Evolutionary conservation across 768 basidiomycete genomes (phyloP), one percentile per base, ranked within the genome.

Genomic region (Lactarius tabidus): DNA sequence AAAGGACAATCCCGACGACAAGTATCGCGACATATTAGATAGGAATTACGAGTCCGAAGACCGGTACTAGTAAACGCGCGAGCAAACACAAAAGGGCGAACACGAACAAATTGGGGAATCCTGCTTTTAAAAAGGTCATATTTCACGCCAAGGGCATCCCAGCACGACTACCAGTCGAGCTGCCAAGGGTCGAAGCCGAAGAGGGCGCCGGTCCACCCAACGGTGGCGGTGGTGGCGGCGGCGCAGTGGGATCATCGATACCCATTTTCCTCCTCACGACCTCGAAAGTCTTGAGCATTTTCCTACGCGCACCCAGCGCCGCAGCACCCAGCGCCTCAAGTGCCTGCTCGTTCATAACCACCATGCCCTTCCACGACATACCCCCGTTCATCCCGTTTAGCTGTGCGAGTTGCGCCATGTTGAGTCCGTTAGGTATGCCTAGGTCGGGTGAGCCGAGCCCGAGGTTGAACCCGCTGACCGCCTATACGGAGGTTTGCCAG

Each of bases 271-370:
- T 87, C 78, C 91, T 83, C 39, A 95, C 91, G 2, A 82, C 70
- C 79, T 95, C 93, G 74, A 95, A 95, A 67, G 91, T 92, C 85
- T 97, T 97, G 77, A 96, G 78, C 90, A 97, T 91, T 85, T 98
- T 98, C 79, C 95, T 86, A 75, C 97, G 82, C 41, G 97, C 97
- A 56, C 97, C 97, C 60, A 97, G 86, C 67, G 97, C 97, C n/a
- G 93, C 89, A 48, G 98, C 96, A n/a, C 97, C 97, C 78, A 91
- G 91, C 60, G 81, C 89, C 81, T 98, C 94, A 70, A 99, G 79
- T 70, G 84, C 89, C 12, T 79, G 82, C 76, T 98, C 96, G 70
- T 92, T 90, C 85, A 99, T 89, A 57, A 85, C 58, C 10, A 96
- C 90, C 90, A 98, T 96, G 65, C 98, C 95, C 78, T 87, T 84